phyloP scores from a whole-genome alignment of 345 rosid species.

The Jatropha curcas region DNA sequence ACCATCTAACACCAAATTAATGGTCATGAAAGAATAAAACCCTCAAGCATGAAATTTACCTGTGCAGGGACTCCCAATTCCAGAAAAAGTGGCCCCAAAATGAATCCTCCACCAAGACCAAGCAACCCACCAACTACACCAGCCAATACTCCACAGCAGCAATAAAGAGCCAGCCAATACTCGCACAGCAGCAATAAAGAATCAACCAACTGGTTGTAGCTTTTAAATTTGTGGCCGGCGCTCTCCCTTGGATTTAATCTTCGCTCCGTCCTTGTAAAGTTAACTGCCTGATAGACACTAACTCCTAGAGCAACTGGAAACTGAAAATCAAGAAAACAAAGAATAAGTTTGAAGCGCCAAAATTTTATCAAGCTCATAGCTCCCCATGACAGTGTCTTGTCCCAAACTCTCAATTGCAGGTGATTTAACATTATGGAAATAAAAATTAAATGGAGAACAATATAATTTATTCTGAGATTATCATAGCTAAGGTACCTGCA shows the following conservation, averaged over 20 bases:
- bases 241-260: conserved; percentile 65
- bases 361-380: neutral
- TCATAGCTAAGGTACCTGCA: conserved; percentile 39
- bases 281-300: conserved; percentile 59
- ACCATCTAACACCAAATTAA: neutral
- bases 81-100: conserved; percentile 75
- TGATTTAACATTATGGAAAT: neutral
- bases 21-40: neutral
- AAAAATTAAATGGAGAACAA: too few relatives aligned
- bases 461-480: neutral
- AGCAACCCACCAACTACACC: conserved; percentile 79
- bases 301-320: conserved; percentile 71
- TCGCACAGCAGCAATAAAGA: conserved; percentile 58
- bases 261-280: conserved; percentile 63
- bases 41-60: conserved; percentile 28
- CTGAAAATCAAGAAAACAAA: conserved; percentile 28
- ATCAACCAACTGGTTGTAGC: conserved; percentile 52
- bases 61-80: conserved; percentile 81
- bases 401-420: neutral
- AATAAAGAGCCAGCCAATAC: conserved; percentile 71
- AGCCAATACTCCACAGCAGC: conserved; percentile 61
- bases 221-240: conserved; percentile 32
- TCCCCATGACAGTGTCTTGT: neutral
- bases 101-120: conserved; percentile 83
- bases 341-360: neutral